A percentile compares a stretch with the other conserved stretches of the same genome.
phyloP scores from a whole-genome alignment of 345 rosid genomes.

The thale cress (Arabidopsis thaliana) region TAIR10.1 NC_003070.9:16821501-16822000 shows the following conservation, averaged over 20 bases:
- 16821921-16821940: neutral
- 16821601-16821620: neutral
- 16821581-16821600: conserved; percentile 9
- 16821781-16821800: neutral
- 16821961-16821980: neutral
- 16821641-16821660: conserved; percentile 14
- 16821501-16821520: neutral
- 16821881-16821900: neutral
- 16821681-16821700: neutral
- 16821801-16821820: conserved; percentile 12
- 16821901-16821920: neutral
- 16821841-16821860: neutral
- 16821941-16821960: neutral
- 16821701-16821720: neutral
- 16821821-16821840: conserved; percentile 13
- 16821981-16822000: no score
- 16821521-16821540: neutral
- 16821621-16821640: neutral
- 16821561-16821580: conserved; percentile 6
- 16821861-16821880: conserved; percentile 7
- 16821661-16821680: conserved; percentile 2
- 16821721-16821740: conserved; percentile 14
- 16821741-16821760: conserved; percentile 7
- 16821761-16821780: neutral
- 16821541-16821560: neutral